Evolutionary conservation across 2,329 filamentous ascomycete genomes (phyloP).

Genomic region (Fusarium coicis): DNA sequence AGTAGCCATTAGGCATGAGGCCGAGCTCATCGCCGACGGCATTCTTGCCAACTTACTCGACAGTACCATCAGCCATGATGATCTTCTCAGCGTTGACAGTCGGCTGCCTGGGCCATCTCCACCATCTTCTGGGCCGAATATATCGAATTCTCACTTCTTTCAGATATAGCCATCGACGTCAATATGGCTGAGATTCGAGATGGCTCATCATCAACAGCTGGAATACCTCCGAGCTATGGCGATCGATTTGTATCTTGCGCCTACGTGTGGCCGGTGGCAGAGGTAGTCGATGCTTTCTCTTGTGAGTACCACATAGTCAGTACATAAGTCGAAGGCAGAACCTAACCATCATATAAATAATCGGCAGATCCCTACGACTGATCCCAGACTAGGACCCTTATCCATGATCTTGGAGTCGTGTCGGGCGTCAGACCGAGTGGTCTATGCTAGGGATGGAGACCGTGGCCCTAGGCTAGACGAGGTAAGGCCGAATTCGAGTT

Average conservation of each 20-base stretch:
- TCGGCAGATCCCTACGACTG: not conserved
- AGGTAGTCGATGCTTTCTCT: not conserved
- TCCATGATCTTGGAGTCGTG: not conserved
- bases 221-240: not conserved
- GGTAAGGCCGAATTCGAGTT: conserved; percentile 2
- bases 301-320: not conserved
- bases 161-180: conserved; percentile 1
- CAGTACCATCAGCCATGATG: conserved; percentile 53
- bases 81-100: conserved; percentile 43
- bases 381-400: not conserved
- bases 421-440: not conserved
- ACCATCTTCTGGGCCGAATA: not conserved
- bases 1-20: conserved; percentile 55
- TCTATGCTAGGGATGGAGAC: not conserved
- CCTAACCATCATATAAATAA: not conserved
- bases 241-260: not conserved
- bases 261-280: not conserved
- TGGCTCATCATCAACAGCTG: not conserved
- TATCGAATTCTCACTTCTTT: conserved; percentile 3
- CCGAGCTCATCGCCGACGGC: conserved; percentile 55
- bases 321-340: not conserved
- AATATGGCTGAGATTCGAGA: not conserved
- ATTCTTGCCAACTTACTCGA: conserved; percentile 55
- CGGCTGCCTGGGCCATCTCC: conserved; percentile 11
- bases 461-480: not conserved